These are phyloP conservation scores for Calonectria montana DNA, from an alignment of 2,329 filamentous ascomycete genomes.

Conservation along the genomic window DNA sequence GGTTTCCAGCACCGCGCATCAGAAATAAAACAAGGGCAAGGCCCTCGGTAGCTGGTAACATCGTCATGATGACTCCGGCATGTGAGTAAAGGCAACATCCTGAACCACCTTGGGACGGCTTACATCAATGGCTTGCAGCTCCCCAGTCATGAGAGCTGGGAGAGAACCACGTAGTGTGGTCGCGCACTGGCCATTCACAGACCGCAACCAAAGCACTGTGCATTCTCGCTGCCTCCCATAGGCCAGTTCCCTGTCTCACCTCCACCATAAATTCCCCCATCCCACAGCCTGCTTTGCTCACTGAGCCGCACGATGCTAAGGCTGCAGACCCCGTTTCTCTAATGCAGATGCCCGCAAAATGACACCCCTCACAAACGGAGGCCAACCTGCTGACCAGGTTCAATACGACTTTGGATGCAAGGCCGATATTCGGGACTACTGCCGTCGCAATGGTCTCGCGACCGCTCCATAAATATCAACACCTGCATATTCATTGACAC, in stretches of 20 bases:
- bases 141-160: neutral
- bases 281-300: slow-evolving; percentile 13
- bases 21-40: neutral
- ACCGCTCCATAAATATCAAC: neutral
- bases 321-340: slow-evolving; percentile 5
- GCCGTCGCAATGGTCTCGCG: slow-evolving; percentile 4
- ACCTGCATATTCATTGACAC: neutral
- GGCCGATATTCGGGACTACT: neutral
- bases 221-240: slow-evolving; percentile 14
- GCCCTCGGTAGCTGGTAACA: neutral
- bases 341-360: slow-evolving; percentile 10
- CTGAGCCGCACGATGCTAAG: slow-evolving; percentile 16
- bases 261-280: neutral
- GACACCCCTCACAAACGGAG: slow-evolving; percentile 7
- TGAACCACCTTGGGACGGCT: neutral
- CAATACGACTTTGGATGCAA: neutral
- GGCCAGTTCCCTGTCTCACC: neutral
- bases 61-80: neutral
- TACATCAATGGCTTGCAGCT: neutral
- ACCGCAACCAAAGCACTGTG: neutral
- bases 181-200: slow-evolving; percentile 5
- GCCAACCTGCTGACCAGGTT: slow-evolving; percentile 10
- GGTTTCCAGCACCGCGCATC: neutral
- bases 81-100: neutral
- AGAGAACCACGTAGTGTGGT: neutral